A percentile compares a stretch with the other conserved stretches of the same genome.
Evolutionary conservation across 2,329 filamentous ascomycete species (phyloP).

Genomic region (Coleophoma cylindrospora): DNA sequence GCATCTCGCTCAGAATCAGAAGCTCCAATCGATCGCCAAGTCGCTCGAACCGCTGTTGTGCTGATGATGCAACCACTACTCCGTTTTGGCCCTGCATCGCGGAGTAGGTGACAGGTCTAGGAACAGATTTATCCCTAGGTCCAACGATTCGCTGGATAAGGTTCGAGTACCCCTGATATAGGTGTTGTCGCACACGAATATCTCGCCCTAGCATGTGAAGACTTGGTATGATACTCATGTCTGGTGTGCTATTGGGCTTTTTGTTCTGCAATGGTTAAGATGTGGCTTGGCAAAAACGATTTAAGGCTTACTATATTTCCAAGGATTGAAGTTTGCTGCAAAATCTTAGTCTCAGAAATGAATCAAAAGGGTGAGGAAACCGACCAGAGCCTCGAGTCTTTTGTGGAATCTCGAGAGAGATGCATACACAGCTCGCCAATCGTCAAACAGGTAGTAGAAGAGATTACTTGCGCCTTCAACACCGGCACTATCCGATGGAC

Average conservation of each 20-base stretch:
- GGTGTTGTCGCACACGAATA: constrained; percentile 52
- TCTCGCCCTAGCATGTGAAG: constrained; percentile 57
- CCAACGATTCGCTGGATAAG: constrained; percentile 53
- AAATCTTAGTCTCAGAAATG: no score
- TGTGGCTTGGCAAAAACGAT: not conserved
- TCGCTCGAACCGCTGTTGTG: constrained; percentile 52
- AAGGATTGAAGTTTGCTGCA: constrained; percentile 19
- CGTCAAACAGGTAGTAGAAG: constrained; percentile 65
- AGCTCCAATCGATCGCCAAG: constrained; percentile 53
- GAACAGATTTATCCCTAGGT: constrained; percentile 22
- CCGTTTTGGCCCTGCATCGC: constrained; percentile 4
- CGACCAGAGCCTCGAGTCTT: constrained; percentile 44
- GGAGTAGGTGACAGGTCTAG: constrained; percentile 6
- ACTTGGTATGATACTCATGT: constrained; percentile 48
- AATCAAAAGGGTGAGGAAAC: constrained; percentile 8
- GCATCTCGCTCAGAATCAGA: constrained; percentile 56
- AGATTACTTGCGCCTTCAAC: constrained; percentile 52
- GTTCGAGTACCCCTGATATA: constrained; percentile 56
- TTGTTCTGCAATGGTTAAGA: constrained; percentile 18
- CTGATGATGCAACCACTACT: constrained; percentile 35
- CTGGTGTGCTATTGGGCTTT: constrained; percentile 31
- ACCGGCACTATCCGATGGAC: constrained; percentile 21
- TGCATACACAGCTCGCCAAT: constrained; percentile 55
- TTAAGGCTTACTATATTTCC: constrained; percentile 17
- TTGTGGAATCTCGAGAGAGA: constrained; percentile 42